Base-by-base conservation (phyloP, 805 yeast species). In the Kluyveromyces dobzhanskii region DNA sequence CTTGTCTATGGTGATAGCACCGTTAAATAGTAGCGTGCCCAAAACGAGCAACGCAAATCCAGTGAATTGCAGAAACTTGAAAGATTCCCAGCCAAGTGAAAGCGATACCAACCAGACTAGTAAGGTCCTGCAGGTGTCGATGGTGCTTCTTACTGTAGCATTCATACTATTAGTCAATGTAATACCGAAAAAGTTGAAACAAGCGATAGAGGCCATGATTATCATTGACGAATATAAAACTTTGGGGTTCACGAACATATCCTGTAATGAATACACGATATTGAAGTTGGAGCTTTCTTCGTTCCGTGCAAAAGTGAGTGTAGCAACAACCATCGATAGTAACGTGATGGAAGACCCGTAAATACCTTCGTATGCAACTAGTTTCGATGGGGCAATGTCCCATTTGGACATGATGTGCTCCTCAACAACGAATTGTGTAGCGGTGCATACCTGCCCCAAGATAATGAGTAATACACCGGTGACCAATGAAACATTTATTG, bases 121-220 rank as follows among this genome's bases (percentile, higher is more conserved):
- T 17, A 82, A 59, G 0, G 92, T 83, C 46, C 94, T 69, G 43
- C 83, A 78, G 0, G 87, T 78, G 52, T 84, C 94, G 37, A 84
- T 73, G 2, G 92, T 84, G 17, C 86, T 77, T 52, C 92, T 67
- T 2, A 88, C 70, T 1, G 94, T 83, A 25, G 94, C 92, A 38
- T 82, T 77, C 35, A 83, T 54, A 33, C 62, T 61, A 36, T 73
- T 68, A 2, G 94, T 84, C 28, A 84, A 62, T 7, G 85, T 70
- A 29, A 82, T 70, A 2, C 94, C 94, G 49, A 78, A 77, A 56
- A 69, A 78, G 58, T 84, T 84, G 70, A 84, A 84, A 4, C 70
- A 50, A 2, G 86, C 75, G 44, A 84, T 83, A 7, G 83, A 79
- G 2, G 78, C 36, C 90, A 84, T 81, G 44, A 82, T 81, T 32